A percentile compares a stretch with the other conserved stretches of the same genome.
Evolutionary conservation across 2,329 filamentous ascomycete genomes (phyloP).

Genomic region (Ceratocystis cubensis): DNA sequence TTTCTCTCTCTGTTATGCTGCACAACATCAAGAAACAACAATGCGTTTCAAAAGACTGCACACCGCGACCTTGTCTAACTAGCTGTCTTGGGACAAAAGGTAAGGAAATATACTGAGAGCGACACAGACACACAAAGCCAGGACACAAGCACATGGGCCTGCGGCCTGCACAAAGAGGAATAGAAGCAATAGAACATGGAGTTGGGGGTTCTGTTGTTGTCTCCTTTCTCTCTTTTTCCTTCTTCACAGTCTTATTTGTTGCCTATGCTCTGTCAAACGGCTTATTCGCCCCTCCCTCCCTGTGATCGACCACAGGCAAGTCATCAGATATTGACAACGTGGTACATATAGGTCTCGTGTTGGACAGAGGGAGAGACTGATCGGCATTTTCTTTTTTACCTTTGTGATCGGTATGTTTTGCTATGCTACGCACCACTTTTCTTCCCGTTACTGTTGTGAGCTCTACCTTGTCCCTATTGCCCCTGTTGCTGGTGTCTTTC

Average conservation of each 20-base stretch:
- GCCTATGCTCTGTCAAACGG: too few relatives aligned
- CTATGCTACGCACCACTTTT: not conserved
- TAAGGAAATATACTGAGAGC: not conserved
- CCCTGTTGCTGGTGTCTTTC: not conserved
- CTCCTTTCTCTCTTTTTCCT: not conserved
- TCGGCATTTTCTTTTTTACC: not conserved
- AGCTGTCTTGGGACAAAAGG: not conserved
- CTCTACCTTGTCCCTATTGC: not conserved
- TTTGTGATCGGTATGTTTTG: not conserved
- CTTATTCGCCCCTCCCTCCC: not conserved
- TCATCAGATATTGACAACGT: constrained; percentile 5
- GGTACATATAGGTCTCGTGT: not conserved
- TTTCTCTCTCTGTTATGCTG: not conserved
- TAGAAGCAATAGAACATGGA: not conserved
- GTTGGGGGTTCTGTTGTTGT: not conserved
- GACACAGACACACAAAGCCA: not conserved
- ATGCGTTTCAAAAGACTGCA: constrained; percentile 5
- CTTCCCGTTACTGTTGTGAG: not conserved
- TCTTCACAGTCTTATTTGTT: not conserved
- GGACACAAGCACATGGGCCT: not conserved
- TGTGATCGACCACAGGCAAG: not conserved
- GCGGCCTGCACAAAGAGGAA: not conserved
- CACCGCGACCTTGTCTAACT: not conserved
- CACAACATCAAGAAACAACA: not conserved
- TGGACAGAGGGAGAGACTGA: not conserved